A percentile compares a stretch with the other conserved stretches of the same genome.
Evolutionary conservation across 805 yeast species (phyloP).

Genomic region (Suhomyces tanzawaensis): DNA sequence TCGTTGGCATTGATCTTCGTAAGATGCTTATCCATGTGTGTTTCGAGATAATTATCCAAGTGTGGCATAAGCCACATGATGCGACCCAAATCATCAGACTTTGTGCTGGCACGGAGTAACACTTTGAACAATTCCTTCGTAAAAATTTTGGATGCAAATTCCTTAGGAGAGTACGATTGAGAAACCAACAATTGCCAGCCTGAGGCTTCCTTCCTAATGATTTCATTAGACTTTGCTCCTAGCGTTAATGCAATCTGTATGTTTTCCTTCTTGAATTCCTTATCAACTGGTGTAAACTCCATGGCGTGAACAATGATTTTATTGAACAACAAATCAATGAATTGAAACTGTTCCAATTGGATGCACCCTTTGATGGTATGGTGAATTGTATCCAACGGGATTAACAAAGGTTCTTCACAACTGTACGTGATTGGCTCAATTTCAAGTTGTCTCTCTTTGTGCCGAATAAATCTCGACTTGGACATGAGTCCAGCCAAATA

Average conservation of each 20-base stretch:
- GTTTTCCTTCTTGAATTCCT: not conserved
- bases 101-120: slow-evolving; percentile 20
- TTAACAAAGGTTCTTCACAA: slow-evolving; percentile 13
- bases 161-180: slow-evolving; percentile 9
- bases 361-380: slow-evolving; percentile 29
- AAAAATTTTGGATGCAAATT: slow-evolving; percentile 18
- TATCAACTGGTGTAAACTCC: slow-evolving; percentile 3
- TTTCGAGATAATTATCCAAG: slow-evolving; percentile 22
- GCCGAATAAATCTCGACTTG: slow-evolving; percentile 21
- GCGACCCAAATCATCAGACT: slow-evolving; percentile 31
- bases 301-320: slow-evolving; percentile 29
- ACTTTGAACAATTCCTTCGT: slow-evolving; percentile 20
- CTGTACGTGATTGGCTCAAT: slow-evolving; percentile 11
- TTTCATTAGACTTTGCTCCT: slow-evolving; percentile 5
- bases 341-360: slow-evolving; percentile 21
- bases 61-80: slow-evolving; percentile 37
- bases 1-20: slow-evolving; percentile 7
- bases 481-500: slow-evolving; percentile 22
- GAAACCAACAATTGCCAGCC: slow-evolving; percentile 11
- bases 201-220: not conserved
- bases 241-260: slow-evolving; percentile 9
- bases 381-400: slow-evolving; percentile 21
- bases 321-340: slow-evolving; percentile 32
- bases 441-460: slow-evolving; percentile 5
- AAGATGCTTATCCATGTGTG: slow-evolving; percentile 6